phyloP scores from a whole-genome alignment of 2,329 filamentous ascomycete genomes.

The Aspergillus pseudoglaucus region DNA sequence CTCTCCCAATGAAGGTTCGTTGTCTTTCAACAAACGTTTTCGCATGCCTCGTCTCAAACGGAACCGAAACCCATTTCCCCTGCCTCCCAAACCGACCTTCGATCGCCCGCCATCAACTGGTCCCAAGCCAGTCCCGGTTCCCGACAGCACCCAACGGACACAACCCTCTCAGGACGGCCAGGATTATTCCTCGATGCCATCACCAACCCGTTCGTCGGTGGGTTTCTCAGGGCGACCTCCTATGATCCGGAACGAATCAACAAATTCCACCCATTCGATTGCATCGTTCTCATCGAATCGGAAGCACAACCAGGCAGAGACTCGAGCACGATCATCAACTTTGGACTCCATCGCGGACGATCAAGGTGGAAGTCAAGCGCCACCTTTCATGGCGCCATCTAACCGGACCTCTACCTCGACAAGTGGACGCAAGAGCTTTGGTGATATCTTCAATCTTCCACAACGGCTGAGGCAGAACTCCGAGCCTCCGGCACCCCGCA shows the following conservation, averaged over 20 bases:
- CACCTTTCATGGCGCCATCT: conserved; percentile 52
- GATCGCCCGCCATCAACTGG: conserved; percentile 10
- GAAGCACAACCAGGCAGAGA: conserved; percentile 45
- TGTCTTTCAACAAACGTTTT: conserved; percentile 69
- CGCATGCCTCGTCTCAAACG: conserved; percentile 69
- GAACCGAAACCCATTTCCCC: conserved; percentile 72
- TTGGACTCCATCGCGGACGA: conserved; percentile 72
- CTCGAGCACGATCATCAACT: conserved; percentile 78
- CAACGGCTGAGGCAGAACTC: conserved; percentile 74
- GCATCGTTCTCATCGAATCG: conserved; percentile 49
- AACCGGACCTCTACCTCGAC: conserved; percentile 74
- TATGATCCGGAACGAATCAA: conserved; percentile 55
- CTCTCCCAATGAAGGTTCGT: conserved; percentile 57
- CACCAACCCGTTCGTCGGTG: conserved; percentile 48
- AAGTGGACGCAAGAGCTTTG: conserved; percentile 82
- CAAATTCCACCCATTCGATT: conserved; percentile 59
- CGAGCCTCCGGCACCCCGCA: conserved; percentile 59
- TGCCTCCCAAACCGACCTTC: conserved; percentile 63
- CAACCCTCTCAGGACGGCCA: conserved; percentile 21
- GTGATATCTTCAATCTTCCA: conserved; percentile 72
- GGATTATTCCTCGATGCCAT: conserved; percentile 36
- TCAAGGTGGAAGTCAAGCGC: conserved; percentile 64
- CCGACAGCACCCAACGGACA: conserved; percentile 15
- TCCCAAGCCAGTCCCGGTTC: conserved; percentile 13
- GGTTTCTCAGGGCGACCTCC: conserved; percentile 41